phyloP scores from a whole-genome alignment of 2,329 filamentous ascomycete species.

The Cercospora nicotianae region DNA sequence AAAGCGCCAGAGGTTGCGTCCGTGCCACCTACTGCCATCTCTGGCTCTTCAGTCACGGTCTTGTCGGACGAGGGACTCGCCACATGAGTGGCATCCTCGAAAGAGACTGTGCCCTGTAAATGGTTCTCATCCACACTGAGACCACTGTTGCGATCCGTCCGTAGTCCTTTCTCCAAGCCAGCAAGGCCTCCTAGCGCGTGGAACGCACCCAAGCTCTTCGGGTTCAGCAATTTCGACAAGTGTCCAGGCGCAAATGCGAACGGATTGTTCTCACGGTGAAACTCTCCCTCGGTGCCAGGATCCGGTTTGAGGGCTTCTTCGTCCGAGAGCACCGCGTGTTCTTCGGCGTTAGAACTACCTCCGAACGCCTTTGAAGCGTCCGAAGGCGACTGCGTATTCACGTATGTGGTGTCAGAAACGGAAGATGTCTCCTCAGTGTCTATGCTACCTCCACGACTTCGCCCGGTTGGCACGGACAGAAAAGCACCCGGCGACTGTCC shows the following conservation, averaged over 20 bases:
- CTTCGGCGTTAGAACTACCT: constrained; percentile 38
- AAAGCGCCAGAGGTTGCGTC: constrained; percentile 44
- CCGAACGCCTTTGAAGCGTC: constrained; percentile 33
- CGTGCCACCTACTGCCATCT: constrained; percentile 19
- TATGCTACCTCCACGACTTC: constrained; percentile 65
- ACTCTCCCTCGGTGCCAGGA: constrained; percentile 72
- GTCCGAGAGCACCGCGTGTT: constrained; percentile 60
- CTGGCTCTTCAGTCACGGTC: constrained; percentile 29
- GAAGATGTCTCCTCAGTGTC: constrained; percentile 62
- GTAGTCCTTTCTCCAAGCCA: constrained; percentile 72
- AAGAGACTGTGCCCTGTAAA: constrained; percentile 65
- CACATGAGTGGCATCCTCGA: constrained; percentile 58
- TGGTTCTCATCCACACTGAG: constrained; percentile 68
- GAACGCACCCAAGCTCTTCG: constrained; percentile 74
- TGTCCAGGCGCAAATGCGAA: constrained; percentile 84
- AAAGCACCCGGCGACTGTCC: constrained; percentile 56
- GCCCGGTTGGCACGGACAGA: constrained; percentile 62
- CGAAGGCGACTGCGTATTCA: constrained; percentile 46
- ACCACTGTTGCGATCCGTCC: constrained; percentile 64
- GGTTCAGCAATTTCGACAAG: constrained; percentile 76
- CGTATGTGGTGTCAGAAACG: constrained; percentile 63
- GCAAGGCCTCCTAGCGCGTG: constrained; percentile 70
- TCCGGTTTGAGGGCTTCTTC: constrained; percentile 72
- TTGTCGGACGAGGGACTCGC: constrained; percentile 35
- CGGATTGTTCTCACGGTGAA: constrained; percentile 72